Conservation (phyloP, 1,284 basidiomycete species). For the Pyrrhoderma noxium region DNA sequence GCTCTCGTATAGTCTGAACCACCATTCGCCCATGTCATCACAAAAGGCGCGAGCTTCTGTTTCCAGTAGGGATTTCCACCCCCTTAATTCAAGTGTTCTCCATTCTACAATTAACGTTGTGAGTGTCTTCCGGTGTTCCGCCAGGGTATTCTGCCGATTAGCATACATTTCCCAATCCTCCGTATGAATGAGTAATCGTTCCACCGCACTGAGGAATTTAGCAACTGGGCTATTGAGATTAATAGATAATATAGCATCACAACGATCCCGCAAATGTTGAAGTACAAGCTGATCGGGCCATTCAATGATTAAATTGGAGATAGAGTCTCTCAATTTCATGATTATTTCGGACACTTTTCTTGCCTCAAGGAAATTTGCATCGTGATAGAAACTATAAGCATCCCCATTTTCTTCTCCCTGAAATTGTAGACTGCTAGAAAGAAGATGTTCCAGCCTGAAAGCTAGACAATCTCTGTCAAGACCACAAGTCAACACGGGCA, state of each 20-base stretch:
- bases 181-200: conserved; percentile 81
- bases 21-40: conserved; percentile 72
- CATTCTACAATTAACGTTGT: conserved; percentile 80
- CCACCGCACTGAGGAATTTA: conserved; percentile 76
- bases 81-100: conserved; percentile 84
- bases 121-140: conserved; percentile 57
- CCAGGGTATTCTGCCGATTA: conserved; percentile 79
- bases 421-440: conserved; percentile 1
- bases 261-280: conserved; percentile 76
- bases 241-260: conserved; percentile 61
- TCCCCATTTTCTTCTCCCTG: not conserved
- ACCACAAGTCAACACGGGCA: not conserved
- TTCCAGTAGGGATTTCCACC: conserved; percentile 82
- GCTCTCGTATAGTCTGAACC: conserved; percentile 88
- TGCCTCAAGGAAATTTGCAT: conserved; percentile 65
- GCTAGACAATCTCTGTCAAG: conserved; percentile 31
- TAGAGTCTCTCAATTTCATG: conserved; percentile 41
- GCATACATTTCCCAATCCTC: conserved; percentile 98
- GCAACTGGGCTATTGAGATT: conserved; percentile 73
- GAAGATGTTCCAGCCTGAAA: conserved; percentile 35
- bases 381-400: conserved; percentile 74
- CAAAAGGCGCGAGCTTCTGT: conserved; percentile 59
- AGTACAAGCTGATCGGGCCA: conserved; percentile 99
- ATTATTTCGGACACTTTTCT: conserved; percentile 54
- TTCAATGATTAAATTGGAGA: conserved; percentile 58